Evolutionary conservation across 2,329 filamentous ascomycete species (phyloP), one percentile per base, ranked within the genome.

Genomic region (Colletotrichum acutatum): DNA sequence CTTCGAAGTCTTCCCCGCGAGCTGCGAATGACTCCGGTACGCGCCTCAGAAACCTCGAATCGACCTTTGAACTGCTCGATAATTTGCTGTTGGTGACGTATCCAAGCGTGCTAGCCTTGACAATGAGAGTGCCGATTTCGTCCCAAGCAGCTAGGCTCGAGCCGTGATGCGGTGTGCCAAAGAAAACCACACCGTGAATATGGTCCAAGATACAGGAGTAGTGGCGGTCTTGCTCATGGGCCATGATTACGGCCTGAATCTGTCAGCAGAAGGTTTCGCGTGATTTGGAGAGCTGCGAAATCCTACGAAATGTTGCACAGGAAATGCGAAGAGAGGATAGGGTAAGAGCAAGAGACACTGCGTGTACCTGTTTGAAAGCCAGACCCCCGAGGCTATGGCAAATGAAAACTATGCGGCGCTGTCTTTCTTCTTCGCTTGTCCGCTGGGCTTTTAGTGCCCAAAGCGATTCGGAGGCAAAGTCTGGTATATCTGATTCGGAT

Each of bases 1-100:
- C 22, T n/a, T 24, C n/a, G 0, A 53, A 53, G 0, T 53, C 4
- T 1, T 24, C 49, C 22, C 49, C 49, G 1, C 49, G 49, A 0
- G 19, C 8, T 53, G 49, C 22, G 49, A 53, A 53, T 0, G 49
- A 53, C 11, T 53, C 49, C 0, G 49, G 5, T n/a, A 24, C 9
- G 0, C 22, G 0, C 0, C 0, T 53, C 0, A 53, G n/a, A 5
- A 53, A 22, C 12, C 12, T 24, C 4, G 49, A n/a, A 24, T 53
- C 22, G 8, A 53, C 49, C 0, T 22, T 53, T 8, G 12, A 0
- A 0, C 0, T 24, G n/a, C 11, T 53, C 9, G 49, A 53, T 14
- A 53, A 11, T 53, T 24, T 53, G 9, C n/a, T 22, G 3, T 53
- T 53, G 49, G 8, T 53, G 0, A 5, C 0, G 22, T 53, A 53